Evolutionary conservation across 148 eudicot genomes (phyloP).

Genomic region (Hydrangea macrophylla): DNA sequence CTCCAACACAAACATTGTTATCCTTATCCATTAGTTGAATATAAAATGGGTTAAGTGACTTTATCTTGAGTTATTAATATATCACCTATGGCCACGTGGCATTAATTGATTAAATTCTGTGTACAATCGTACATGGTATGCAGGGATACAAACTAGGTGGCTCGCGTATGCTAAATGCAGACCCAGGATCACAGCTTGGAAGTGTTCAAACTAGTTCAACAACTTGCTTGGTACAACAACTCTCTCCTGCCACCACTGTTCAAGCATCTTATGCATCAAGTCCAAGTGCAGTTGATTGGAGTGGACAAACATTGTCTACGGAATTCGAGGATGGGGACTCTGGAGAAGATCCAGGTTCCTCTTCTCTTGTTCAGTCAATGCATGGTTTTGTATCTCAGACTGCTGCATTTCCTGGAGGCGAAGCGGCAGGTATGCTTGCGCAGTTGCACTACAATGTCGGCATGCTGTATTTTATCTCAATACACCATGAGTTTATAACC

Average conservation of each 20-base stretch:
- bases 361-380: slow-evolving; percentile 6
- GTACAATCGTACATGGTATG: neutral
- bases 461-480: neutral
- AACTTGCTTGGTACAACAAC: slow-evolving; percentile 1
- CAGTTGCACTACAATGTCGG: neutral
- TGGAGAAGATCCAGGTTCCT: slow-evolving; percentile 13
- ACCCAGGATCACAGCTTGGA: slow-evolving; percentile 8
- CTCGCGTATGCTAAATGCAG: slow-evolving; percentile 13
- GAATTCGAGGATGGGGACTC: slow-evolving; percentile 14
- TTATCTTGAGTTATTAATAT: neutral
- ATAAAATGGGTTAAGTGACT: neutral
- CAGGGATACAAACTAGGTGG: slow-evolving; percentile 13
- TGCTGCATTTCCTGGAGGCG: neutral
- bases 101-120: neutral
- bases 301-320: neutral
- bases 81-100: neutral
- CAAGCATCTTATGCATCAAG: slow-evolving; percentile 10
- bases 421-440: slow-evolving; percentile 5
- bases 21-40: neutral
- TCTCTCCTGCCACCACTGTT: slow-evolving; percentile 6
- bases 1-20: too few relatives aligned
- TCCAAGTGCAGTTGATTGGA: slow-evolving; percentile 15
- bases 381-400: slow-evolving; percentile 3
- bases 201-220: slow-evolving; percentile 12
- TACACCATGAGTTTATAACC: neutral